phyloP scores from a whole-genome alignment of 139 green algal species.

The Chlamydomonas eustigma region DNA sequence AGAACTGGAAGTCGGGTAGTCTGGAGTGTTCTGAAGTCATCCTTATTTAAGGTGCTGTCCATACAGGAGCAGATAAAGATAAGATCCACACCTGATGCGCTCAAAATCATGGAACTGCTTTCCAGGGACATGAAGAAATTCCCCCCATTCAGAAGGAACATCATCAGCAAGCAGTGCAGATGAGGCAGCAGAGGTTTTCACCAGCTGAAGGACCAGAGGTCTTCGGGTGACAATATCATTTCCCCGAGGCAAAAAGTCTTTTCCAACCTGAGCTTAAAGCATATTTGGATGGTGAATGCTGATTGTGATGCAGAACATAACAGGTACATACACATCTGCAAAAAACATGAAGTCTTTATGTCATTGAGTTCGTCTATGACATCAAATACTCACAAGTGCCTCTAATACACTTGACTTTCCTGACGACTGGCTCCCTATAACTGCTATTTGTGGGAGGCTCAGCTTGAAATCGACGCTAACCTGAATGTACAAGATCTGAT shows the following conservation, averaged over 20 bases:
- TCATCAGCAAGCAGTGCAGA: background rate
- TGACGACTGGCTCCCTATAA: slow-evolving; percentile 91
- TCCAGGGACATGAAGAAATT: slow-evolving; percentile 90
- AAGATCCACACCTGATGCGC: slow-evolving; percentile 45
- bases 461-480: slow-evolving; percentile 76
- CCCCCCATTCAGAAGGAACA: slow-evolving; percentile 94
- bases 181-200: slow-evolving; percentile 48
- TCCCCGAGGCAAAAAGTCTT: slow-evolving; percentile 82
- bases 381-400: slow-evolving; percentile 66
- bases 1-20: background rate
- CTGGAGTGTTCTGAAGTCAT: background rate
- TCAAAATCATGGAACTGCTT: slow-evolving; percentile 91
- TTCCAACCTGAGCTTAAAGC: slow-evolving; percentile 61
- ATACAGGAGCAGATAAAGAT: background rate
- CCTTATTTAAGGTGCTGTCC: background rate
- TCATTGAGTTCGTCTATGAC: background rate
- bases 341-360: background rate
- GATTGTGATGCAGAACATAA: background rate
- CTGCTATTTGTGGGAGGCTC: slow-evolving; percentile 87
- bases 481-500: slow-evolving; percentile 32
- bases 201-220: slow-evolving; percentile 83
- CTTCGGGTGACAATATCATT: slow-evolving; percentile 79
- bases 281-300: background rate
- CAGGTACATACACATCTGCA: background rate
- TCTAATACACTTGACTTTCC: slow-evolving; percentile 95